Base-by-base conservation (phyloP, 2,329 filamentous ascomycete genomes). In the Albophoma yamanashiensis region DNA sequence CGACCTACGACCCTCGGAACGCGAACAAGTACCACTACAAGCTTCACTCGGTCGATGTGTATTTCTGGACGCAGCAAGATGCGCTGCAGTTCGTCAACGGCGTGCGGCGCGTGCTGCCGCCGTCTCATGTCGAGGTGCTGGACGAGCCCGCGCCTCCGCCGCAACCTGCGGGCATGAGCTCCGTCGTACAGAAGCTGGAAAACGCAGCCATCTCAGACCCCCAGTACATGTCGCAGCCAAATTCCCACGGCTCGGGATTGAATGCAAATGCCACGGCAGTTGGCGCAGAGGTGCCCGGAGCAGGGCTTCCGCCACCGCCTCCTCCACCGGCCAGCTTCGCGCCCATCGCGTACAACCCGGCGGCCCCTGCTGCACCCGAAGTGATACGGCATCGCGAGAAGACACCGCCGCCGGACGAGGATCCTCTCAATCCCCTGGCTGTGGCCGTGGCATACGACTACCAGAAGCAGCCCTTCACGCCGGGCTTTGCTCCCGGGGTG, bases 11-110 rank as follows among this genome's bases (percentile, higher is more conserved):
- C 70, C 84, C 84, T 2, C 80, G 79, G 57, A 90, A 91, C 72
- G 84, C 92, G 72, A 86, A 83, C 69, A 91, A 89, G 71, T 92
- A 91, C 71, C 84, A 91, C 78, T 91, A 91, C 75, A 86, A 85
- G 69, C 80, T 93, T 9, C 86, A 91, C 69, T 87, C 86, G 0
- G 71, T 92, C 60, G 89, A 92, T 68, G 76, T 92, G 17, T 93
- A 93, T 75, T 89, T 92, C 68, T 92, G 88, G 88, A 90, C 85
- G 0, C 83, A 85, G 62, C 79, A 85, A 60, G 89, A 92, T 73
- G 88, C 89, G 1, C 75, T 85, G 36, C 81, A 85, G 60, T 89
- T 92, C 64, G 75, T 92, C 62, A 87, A 87, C 66, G 85, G 84
- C 17, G 76, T 91, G 59, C 79, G 86, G 57, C 80, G 84, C 59